Evolutionary conservation across 305 asterid species (phyloP), one percentile per base, ranked within the genome.

Genomic region (Plantago rigida): DNA sequence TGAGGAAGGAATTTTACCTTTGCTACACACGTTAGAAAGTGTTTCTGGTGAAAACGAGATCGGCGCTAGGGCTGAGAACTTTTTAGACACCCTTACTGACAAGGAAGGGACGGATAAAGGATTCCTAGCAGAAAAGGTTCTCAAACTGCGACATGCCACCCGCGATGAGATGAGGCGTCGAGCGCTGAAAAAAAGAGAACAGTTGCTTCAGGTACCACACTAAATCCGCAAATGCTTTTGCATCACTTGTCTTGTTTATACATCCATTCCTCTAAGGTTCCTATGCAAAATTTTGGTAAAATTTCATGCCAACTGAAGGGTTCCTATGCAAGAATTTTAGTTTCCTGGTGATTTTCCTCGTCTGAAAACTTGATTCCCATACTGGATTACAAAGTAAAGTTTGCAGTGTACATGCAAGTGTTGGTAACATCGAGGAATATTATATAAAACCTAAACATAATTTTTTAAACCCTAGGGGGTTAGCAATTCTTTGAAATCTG

Each of bases 51-150:
- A 93, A 82, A 89, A 85, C 74, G 99, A 93, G 77, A 85, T 93
- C 72, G 99, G 99, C 44, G 95, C 94, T n/a, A 82, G 86, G 83
- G 99, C 99, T 71, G 99, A 93, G 64, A 89, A 89, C 81, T 81
- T 93, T 77, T 75, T 93, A 87, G 97, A 93, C 73, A 87, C 92
- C 51, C 93, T 93, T 63, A 80, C 93, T 69, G 99, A 85, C 42
- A 84, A 80, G 71, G 97, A 87, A 68, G 96, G 96, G 34, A 82
- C 77, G 26, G 91, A 94, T 74, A 82, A 79, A 73, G 96, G 99
- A 48, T 87, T 82, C 78, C 79, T 93, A 48, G 80, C 86, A 48
- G 86, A 85, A 70, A 87, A 87, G 54, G 96, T 93, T 78, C 63
- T 68, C 76, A 87, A 85, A 62, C 76, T 93, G 66, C 80, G 99